Evolutionary conservation across 345 rosid genomes (phyloP).

Genomic region (Bruguiera sexangula): DNA sequence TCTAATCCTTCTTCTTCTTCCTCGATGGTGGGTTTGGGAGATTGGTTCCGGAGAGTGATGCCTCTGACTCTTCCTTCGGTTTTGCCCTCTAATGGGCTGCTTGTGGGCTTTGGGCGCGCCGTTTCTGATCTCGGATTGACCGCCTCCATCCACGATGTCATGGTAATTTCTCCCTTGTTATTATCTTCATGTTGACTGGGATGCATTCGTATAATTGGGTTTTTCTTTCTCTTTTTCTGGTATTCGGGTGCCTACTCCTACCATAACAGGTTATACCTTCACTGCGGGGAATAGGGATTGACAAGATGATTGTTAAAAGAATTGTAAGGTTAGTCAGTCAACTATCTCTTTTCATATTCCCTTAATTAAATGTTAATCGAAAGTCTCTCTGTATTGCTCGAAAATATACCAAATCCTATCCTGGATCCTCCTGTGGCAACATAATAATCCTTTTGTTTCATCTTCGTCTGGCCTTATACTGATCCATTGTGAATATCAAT

Average conservation of each 20-base stretch:
- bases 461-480: too few species aligned
- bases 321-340: constrained; percentile 55
- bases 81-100: constrained; percentile 44
- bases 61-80: constrained; percentile 18
- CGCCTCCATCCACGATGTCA: constrained; percentile 75
- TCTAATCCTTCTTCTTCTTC: neutral
- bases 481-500: too few species aligned
- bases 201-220: neutral
- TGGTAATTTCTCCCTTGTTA: constrained; percentile 35
- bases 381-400: too few species aligned
- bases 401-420: too few species aligned
- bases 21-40: constrained; percentile 33
- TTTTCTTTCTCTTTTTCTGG: neutral
- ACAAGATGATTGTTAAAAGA: constrained; percentile 63
- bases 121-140: constrained; percentile 80
- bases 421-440: too few species aligned
- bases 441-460: too few species aligned
- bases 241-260: neutral
- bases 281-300: constrained; percentile 66
- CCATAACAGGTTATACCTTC: constrained; percentile 67
- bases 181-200: neutral
- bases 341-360: too few species aligned
- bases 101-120: constrained; percentile 85
- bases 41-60: constrained; percentile 36
- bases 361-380: too few species aligned